A percentile compares a stretch with the other conserved stretches of the same genome.
phyloP scores from a whole-genome alignment of 2,329 filamentous ascomycete genomes.

The Geosmithia putterillii region DNA sequence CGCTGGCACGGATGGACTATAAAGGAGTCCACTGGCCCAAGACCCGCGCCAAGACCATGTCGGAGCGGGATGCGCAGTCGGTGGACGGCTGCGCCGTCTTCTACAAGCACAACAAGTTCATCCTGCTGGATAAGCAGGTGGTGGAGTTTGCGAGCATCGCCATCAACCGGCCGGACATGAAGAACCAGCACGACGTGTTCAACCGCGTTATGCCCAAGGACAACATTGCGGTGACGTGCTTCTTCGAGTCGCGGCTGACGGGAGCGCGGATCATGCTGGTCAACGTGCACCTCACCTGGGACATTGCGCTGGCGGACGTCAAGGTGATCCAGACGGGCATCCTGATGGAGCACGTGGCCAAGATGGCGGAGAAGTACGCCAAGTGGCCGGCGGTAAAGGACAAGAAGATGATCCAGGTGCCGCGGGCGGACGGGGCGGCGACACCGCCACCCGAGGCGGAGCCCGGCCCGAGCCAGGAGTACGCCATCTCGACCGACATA shows the following conservation, averaged over 20 bases:
- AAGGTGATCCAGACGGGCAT: conserved; percentile 95
- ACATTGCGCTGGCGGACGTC: conserved; percentile 80
- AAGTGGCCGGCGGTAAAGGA: conserved; percentile 71
- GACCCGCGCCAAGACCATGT: conserved; percentile 82
- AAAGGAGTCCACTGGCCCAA: conserved; percentile 91
- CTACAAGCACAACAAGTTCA: conserved; percentile 90
- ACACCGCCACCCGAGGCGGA: conserved; percentile 45
- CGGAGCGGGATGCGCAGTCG: conserved; percentile 72
- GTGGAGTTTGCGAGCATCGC: conserved; percentile 87
- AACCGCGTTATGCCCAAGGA: conserved; percentile 98
- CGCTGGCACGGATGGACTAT: conserved; percentile 78
- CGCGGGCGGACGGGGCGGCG: conserved; percentile 29
- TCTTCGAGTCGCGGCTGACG: conserved; percentile 83
- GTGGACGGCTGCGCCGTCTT: conserved; percentile 97
- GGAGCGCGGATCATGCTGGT: conserved; percentile 87
- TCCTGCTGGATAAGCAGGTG: conserved; percentile 85
- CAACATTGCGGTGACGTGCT: conserved; percentile 85
- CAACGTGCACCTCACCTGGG: conserved; percentile 93
- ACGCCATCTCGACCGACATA: conserved; percentile 75
- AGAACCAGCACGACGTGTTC: conserved; percentile 93
- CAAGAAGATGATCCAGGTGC: conserved; percentile 49
- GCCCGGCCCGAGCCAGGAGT: conserved; percentile 74
- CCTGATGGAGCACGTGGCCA: conserved; percentile 81
- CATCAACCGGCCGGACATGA: conserved; percentile 93
- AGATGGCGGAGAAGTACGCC: conserved; percentile 74